These are phyloP conservation scores for Pythium graminicola DNA, from an alignment of 352 stramenopile genomes.

Conservation along the genomic window DNA sequence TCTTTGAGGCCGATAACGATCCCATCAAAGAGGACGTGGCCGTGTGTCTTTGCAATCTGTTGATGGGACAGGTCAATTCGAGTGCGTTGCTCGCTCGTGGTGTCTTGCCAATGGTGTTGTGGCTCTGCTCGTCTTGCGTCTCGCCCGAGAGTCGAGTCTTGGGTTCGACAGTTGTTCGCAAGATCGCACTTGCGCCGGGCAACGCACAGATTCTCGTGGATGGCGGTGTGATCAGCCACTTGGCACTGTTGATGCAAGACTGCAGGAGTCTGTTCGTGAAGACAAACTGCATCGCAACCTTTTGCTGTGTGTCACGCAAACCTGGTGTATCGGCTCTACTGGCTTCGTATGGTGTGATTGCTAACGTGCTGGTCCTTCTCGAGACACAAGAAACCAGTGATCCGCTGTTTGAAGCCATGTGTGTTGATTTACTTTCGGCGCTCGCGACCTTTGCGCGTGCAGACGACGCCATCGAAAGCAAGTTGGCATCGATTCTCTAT, in stretches of 20 bases:
- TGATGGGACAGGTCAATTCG: slow-evolving; percentile 61
- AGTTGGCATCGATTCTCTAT: slow-evolving; percentile 50
- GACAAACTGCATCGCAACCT: slow-evolving; percentile 62
- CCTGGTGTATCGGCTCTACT: slow-evolving; percentile 35
- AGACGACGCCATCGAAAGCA: slow-evolving; percentile 45
- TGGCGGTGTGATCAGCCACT: slow-evolving; percentile 40
- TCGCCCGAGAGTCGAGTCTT: slow-evolving; percentile 30
- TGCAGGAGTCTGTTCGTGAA: slow-evolving; percentile 38
- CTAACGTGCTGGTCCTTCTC: slow-evolving; percentile 46
- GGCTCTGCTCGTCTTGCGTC: slow-evolving; percentile 29
- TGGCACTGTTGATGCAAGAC: slow-evolving; percentile 43
- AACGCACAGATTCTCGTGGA: slow-evolving; percentile 58
- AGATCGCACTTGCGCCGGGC: slow-evolving; percentile 58
- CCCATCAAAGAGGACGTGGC: slow-evolving; percentile 41
- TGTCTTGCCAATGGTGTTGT: slow-evolving; percentile 50
- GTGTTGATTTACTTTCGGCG: slow-evolving; percentile 52
- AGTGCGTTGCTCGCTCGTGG: slow-evolving; percentile 37
- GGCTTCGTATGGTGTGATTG: slow-evolving; percentile 50
- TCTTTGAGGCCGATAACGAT: slow-evolving; percentile 40
- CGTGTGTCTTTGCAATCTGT: slow-evolving; percentile 57
- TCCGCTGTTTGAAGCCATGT: slow-evolving; percentile 49
- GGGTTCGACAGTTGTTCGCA: slow-evolving; percentile 54
- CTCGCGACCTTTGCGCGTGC: slow-evolving; percentile 53
- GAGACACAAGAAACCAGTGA: slow-evolving; percentile 22
- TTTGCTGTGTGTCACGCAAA: slow-evolving; percentile 52